Evolutionary conservation across 805 yeast species (phyloP).

Genomic region (Yamadazyma ubonensis): DNA sequence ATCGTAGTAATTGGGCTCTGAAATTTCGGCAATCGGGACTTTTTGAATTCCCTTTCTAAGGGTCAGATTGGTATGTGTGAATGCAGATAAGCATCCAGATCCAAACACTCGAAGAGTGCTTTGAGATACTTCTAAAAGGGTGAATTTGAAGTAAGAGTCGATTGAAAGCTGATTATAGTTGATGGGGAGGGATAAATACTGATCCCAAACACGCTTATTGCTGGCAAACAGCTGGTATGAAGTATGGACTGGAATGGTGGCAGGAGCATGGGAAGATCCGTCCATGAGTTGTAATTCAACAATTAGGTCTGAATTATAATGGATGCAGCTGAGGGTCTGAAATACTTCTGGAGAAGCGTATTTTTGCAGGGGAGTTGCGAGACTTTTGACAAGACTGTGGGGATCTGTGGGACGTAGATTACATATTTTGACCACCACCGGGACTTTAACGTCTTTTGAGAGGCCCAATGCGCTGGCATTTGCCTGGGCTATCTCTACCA

Average conservation of each 20-base stretch:
- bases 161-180: constrained; percentile 68
- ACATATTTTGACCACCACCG: constrained; percentile 34
- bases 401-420: constrained; percentile 23
- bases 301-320: constrained; percentile 35
- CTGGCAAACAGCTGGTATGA: constrained; percentile 32
- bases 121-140: constrained; percentile 67
- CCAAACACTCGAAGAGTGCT: constrained; percentile 57
- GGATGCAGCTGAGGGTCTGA: constrained; percentile 30
- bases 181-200: constrained; percentile 73
- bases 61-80: constrained; percentile 51
- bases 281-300: constrained; percentile 31
- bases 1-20: constrained; percentile 17
- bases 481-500: constrained; percentile 2
- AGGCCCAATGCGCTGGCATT: constrained; percentile 37
- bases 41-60: constrained; percentile 72
- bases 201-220: constrained; percentile 58
- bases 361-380: constrained; percentile 31
- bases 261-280: constrained; percentile 26
- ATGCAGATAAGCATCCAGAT: constrained; percentile 56
- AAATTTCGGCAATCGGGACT: constrained; percentile 23
- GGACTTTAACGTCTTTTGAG: constrained; percentile 35
- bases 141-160: constrained; percentile 57
- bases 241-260: constrained; percentile 35
- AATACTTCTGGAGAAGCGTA: constrained; percentile 35
- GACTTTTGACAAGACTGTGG: constrained; percentile 2